phyloP scores from a whole-genome alignment of 805 yeast species.

The Sugiyamaella chiloensis region DNA sequence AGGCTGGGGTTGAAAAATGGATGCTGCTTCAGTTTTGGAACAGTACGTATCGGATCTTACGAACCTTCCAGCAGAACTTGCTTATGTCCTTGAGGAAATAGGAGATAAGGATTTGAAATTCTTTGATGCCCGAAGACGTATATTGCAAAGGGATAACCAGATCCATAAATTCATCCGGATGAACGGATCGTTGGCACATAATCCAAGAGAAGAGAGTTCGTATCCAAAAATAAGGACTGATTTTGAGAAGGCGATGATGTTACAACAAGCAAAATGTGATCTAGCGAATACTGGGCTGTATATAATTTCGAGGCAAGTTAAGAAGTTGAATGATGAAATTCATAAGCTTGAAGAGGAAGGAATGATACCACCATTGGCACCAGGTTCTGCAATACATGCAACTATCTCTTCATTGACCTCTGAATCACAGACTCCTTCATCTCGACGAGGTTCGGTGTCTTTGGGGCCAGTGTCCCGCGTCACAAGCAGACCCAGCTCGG shows the following conservation, averaged over 20 bases:
- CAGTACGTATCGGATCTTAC: constrained; percentile 62
- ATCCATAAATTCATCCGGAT: constrained; percentile 78
- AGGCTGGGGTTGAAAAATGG: constrained; percentile 61
- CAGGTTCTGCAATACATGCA: constrained; percentile 11
- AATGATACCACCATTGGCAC: constrained; percentile 48
- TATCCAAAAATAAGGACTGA: constrained; percentile 67
- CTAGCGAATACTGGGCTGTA: constrained; percentile 82
- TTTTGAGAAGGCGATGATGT: constrained; percentile 50
- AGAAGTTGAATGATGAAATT: constrained; percentile 70
- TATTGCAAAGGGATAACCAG: constrained; percentile 69
- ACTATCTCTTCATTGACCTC: constrained; percentile 4
- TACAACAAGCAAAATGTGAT: constrained; percentile 76
- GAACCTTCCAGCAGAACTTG: constrained; percentile 84
- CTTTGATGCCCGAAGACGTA: constrained; percentile 62
- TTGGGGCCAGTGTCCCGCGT: neutral
- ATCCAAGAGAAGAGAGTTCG: constrained; percentile 74
- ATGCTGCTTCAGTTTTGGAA: constrained; percentile 80
- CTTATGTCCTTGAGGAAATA: constrained; percentile 75
- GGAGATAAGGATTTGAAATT: constrained; percentile 63
- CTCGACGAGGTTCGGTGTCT: constrained; percentile 13
- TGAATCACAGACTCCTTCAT: constrained; percentile 9
- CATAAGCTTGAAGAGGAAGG: constrained; percentile 76
- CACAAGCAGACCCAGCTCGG: constrained; percentile 2
- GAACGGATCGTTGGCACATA: constrained; percentile 74
- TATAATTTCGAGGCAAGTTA: constrained; percentile 69